These are phyloP conservation scores for Coniochaeta sp. DNA, from an alignment of 2,329 filamentous ascomycete species.

Conservation along the genomic window DNA sequence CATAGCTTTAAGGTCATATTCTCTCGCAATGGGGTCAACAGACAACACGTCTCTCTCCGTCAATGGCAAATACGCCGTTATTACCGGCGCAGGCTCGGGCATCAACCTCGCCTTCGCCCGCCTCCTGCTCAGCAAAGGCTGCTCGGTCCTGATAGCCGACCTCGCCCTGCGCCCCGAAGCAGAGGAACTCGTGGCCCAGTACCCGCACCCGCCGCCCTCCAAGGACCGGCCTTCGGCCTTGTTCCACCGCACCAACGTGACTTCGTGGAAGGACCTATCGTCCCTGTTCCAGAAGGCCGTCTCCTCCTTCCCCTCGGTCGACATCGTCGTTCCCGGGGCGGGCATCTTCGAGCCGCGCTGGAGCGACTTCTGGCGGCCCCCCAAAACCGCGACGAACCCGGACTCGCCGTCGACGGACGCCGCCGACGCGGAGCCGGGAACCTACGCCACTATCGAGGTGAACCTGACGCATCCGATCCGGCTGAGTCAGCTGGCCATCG, in stretches of 20 bases:
- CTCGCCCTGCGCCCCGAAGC: conserved; percentile 34
- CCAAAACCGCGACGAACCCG: conserved; percentile 11
- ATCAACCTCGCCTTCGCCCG: conserved; percentile 37
- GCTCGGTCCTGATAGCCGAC: conserved; percentile 39
- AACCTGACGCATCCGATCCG: conserved; percentile 35
- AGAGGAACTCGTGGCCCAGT: conserved; percentile 19
- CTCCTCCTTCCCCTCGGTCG: conserved; percentile 27
- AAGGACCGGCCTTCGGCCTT: conserved; percentile 19
- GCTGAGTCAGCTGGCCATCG: conserved; percentile 30
- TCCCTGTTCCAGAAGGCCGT: conserved; percentile 25
- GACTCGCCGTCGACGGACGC: conserved; percentile 28
- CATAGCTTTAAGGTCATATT: no score
- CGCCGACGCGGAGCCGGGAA: conserved; percentile 21
- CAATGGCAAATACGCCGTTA: conserved; percentile 38
- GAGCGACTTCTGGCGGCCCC: conserved; percentile 33
- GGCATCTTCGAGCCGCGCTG: conserved; percentile 38
- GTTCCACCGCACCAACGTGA: conserved; percentile 37
- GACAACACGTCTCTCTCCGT: neutral
- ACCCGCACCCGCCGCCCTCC: conserved; percentile 7
- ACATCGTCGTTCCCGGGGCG: conserved; percentile 37
- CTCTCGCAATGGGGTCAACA: neutral
- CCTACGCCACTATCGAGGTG: conserved; percentile 29
- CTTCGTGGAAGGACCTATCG: conserved; percentile 29
- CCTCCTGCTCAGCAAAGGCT: conserved; percentile 30
- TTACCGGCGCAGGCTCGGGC: conserved; percentile 46